Base-by-base conservation (phyloP, 495 filamentous ascomycete genomes). In the Aspergillus affinis region DNA sequence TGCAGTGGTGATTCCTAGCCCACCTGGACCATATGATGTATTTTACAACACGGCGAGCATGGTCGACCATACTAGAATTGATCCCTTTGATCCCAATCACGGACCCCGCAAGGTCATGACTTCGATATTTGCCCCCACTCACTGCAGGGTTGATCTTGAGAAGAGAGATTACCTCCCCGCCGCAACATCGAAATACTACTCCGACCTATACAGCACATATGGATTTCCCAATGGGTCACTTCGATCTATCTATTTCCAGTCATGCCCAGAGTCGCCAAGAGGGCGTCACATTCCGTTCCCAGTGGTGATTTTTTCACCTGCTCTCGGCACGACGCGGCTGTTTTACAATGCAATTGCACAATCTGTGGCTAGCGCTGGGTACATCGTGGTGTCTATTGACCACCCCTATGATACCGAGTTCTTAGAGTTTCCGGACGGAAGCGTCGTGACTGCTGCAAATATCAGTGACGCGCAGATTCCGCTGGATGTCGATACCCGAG, bases 371-470 rank as follows among this genome's bases (percentile, higher is more conserved):
- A 81, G 77, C 57, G 57, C 67, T 18, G 81, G 82, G 46, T 82
- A 74, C 65, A 70, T 71, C 41, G 78, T 85, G 17, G 63, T 78
- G 1, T 66, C 74, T 8, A 60, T 85, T 20, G 83, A 86, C 57
- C 75, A 80, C 54, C 68, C 82, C 1, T 81, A 82, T 62, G 82
- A 84, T 52, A 65, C 72, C 8, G 29, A 58, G 18, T 62, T 82
- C 27, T 75, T 84, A 26, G 76, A 80, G 47, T 85, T 74, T 59
- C 79, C 80, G 0, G 79, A 84, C 55, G 79, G 78, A 21, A 57
- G 52, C 0, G 20, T 63, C 8, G 63, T 69, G 12, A 55, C 67
- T 30, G 55, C 63, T 1, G 61, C 65, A 36, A 61, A 67, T 23
- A 63, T 63, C 19, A 62, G 60, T 13, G 26, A 46, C 19, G 54